Evolutionary conservation across 306 rosid species (phyloP).

Genomic region (Cyamopsis tetragonoloba): DNA sequence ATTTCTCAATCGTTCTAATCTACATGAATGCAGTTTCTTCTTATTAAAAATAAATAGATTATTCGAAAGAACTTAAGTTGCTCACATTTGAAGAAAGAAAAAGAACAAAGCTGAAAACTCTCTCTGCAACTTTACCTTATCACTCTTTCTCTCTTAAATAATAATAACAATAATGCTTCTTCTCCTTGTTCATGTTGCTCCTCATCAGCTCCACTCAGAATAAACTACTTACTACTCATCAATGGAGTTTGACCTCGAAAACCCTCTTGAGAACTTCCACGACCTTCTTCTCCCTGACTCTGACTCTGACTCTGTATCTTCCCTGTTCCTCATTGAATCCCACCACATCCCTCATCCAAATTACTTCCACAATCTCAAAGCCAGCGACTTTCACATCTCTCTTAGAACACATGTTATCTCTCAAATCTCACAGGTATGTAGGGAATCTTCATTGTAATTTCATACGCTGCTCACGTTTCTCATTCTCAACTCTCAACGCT

Average conservation of each 20-base stretch:
- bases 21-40: no score
- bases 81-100: constrained; percentile 40
- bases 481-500: no score
- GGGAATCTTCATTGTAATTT: no score
- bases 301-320: constrained; percentile 39
- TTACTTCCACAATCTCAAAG: constrained; percentile 54
- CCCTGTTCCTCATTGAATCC: constrained; percentile 66
- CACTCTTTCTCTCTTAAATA: neutral
- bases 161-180: constrained; percentile 29
- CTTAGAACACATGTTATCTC: constrained; percentile 55
- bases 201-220: constrained; percentile 20
- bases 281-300: constrained; percentile 40
- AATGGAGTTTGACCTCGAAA: constrained; percentile 93
- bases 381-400: constrained; percentile 42
- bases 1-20: constrained; percentile 53
- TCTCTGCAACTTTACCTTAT: constrained; percentile 26
- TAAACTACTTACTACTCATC: neutral
- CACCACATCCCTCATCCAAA: constrained; percentile 69
- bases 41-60: no score
- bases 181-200: neutral
- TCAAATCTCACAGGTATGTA: constrained; percentile 77
- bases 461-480: no score
- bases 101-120: constrained; percentile 27
- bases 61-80: constrained; percentile 28
- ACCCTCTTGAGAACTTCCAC: constrained; percentile 61